A percentile compares a stretch with the other conserved stretches of the same genome.
Evolutionary conservation across 2,329 filamentous ascomycete species (phyloP).

Genomic region (Parastagonospora avenae): DNA sequence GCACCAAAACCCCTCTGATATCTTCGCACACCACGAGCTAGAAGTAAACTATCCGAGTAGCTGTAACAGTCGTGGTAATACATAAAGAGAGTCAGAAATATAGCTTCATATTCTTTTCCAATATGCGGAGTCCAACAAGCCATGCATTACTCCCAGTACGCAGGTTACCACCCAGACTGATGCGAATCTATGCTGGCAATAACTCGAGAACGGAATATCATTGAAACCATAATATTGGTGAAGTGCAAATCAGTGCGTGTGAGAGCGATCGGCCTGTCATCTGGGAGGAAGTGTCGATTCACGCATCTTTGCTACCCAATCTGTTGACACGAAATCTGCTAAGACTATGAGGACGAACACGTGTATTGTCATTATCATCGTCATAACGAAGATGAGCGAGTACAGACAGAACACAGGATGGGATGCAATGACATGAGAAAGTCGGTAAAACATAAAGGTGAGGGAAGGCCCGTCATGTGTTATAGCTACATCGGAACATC

Average conservation of each 20-base stretch:
- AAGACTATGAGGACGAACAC: no score
- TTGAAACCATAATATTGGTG: constrained; percentile 19
- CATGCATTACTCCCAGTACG: constrained; percentile 19
- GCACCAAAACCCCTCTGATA: no score
- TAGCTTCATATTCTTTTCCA: constrained; percentile 15
- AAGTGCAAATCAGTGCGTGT: constrained; percentile 23
- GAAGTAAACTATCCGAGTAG: constrained; percentile 17
- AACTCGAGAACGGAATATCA: not conserved
- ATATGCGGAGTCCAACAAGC: constrained; percentile 14
- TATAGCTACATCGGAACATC: no score
- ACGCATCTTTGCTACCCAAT: not conserved
- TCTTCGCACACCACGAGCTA: constrained; percentile 12
- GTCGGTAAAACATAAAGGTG: no score
- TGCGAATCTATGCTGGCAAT: constrained; percentile 17
- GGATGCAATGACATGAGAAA: no score
- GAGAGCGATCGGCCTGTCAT: constrained; percentile 17
- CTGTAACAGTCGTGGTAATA: constrained; percentile 13
- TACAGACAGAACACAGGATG: no score
- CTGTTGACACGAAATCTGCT: no score
- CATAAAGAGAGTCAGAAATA: constrained; percentile 12
- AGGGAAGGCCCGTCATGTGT: no score
- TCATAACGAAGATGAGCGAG: no score
- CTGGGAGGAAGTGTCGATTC: constrained; percentile 16
- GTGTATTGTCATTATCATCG: no score
- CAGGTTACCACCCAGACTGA: constrained; percentile 16